Conservation (phyloP, 768 basidiomycete genomes). For the Calocybe gangraenosa region DNA sequence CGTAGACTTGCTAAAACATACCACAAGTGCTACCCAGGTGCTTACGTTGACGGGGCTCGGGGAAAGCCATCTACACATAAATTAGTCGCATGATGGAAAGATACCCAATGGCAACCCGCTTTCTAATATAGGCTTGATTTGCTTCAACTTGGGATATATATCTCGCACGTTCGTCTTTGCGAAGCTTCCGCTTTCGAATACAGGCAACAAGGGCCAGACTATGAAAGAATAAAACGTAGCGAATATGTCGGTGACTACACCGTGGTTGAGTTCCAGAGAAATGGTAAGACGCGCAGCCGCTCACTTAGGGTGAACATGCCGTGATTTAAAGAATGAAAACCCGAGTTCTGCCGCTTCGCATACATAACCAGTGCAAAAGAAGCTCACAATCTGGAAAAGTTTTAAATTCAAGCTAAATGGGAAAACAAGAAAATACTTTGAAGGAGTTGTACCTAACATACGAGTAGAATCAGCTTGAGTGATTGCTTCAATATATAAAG, state of each 20-base stretch:
- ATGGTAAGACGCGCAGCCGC: conserved; percentile 7
- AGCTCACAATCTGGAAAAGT: conserved; percentile 47
- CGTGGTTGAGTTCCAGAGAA: conserved; percentile 2
- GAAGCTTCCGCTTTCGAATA: conserved; percentile 40
- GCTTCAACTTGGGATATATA: conserved; percentile 55
- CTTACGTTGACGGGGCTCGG: conserved; percentile 66
- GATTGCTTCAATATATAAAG: not conserved
- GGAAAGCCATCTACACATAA: conserved; percentile 53
- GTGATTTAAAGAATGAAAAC: conserved; percentile 55
- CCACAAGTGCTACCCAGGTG: conserved; percentile 67
- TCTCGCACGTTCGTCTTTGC: conserved; percentile 26
- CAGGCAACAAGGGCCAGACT: conserved; percentile 62
- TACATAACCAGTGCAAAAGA: conserved; percentile 57
- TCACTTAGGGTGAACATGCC: conserved; percentile 62
- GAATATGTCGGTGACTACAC: conserved; percentile 60
- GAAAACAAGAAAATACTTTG: conserved; percentile 36
- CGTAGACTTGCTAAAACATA: conserved; percentile 24
- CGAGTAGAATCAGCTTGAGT: not conserved
- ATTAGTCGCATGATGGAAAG: conserved; percentile 2
- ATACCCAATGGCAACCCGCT: conserved; percentile 30
- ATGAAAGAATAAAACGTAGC: conserved; percentile 68
- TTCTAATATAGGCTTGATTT: conserved; percentile 60
- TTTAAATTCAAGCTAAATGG: not conserved
- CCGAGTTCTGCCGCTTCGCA: conserved; percentile 60
- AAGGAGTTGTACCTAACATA: conserved; percentile 58